Base-by-base conservation (phyloP, 257 asterid species). In the Eustoma russellianum region DNA sequence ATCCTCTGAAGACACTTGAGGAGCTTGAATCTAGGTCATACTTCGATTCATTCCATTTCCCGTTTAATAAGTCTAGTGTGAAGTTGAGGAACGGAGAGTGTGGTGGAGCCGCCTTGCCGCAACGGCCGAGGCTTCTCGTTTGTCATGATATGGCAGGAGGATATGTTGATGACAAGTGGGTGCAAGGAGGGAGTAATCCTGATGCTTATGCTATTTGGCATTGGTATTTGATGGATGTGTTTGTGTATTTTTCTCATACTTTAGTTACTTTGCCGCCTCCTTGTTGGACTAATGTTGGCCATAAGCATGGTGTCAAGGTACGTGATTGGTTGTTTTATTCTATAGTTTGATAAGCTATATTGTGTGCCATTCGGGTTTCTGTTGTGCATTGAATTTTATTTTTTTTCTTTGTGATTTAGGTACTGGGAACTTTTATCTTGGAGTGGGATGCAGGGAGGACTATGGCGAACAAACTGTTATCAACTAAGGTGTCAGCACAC, bases 91-190 rank as follows among this genome's bases (percentile, higher is more conserved):
- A 76, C 3, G 19, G 56, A 45, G 56, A 50, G 52, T 58, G 52
- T 12, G 64, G 19, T 28, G 74, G 18, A 13, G 41, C 53, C 19
- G 63, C 35, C 11, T 57, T 77, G 81, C 88, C 88, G 48, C 59
- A 41, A 63, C 71, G 95, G 71, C 77, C 70, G 59, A 70, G 96
- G 80, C 64, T 71, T 51, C 59, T 91, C 79, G 98, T 87, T 8
- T 91, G 98, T 66, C 98, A 87, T 56, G 98, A 91, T 66, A 69
- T 91, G 93, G 74, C 65, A 48, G 98, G 98, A 61, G 98, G 98
- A 13, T 91, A 91, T 38, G 62, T 62, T 28, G 97, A 91, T 57
- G 98, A 91, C 65, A 77, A 52, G 67, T 77, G 79, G 64, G 77
- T 91, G 17, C 98, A 87, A 70, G 97, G 98, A 1, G 96, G 98